Evolutionary conservation across 495 filamentous ascomycete species (phyloP).

Genomic region (Aspergillus panamensis): DNA sequence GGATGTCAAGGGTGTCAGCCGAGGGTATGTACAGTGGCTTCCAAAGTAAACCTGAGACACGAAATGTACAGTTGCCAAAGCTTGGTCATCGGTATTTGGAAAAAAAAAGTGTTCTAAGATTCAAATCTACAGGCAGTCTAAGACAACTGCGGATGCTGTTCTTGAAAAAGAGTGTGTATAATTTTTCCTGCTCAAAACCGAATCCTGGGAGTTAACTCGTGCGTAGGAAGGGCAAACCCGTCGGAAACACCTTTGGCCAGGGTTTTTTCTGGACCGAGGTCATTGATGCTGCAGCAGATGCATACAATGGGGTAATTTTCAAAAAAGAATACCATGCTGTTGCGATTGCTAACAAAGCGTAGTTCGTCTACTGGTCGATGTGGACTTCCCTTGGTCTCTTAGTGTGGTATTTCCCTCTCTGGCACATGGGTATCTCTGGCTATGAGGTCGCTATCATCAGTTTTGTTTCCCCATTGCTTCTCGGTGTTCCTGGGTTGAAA

Average conservation of each 20-base stretch:
- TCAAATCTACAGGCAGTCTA: conserved; percentile 49
- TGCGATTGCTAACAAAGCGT: conserved; percentile 22
- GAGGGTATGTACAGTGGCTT: conserved; percentile 99
- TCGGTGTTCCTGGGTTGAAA: conserved; percentile 66
- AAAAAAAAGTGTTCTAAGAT: conserved; percentile 44
- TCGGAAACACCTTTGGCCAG: conserved; percentile 64
- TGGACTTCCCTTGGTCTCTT: conserved; percentile 82
- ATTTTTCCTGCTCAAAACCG: conserved; percentile 19
- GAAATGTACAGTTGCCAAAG: conserved; percentile 49
- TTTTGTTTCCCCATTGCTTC: conserved; percentile 78
- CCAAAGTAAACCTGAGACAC: conserved; percentile 65
- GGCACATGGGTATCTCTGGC: conserved; percentile 99
- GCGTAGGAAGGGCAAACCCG: conserved; percentile 71
- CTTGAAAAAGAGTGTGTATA: conserved; percentile 83
- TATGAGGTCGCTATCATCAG: conserved; percentile 86
- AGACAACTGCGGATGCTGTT: conserved; percentile 67
- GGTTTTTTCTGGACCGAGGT: conserved; percentile 71
- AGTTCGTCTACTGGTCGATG: conserved; percentile 96
- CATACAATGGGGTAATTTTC: conserved; percentile 80
- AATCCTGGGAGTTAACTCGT: conserved; percentile 34
- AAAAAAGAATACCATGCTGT: not conserved
- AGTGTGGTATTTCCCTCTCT: conserved; percentile 99
- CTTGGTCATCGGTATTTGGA: conserved; percentile 33
- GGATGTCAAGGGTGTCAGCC: conserved; percentile 85
- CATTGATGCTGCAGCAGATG: conserved; percentile 79